Percentiles rank a stretch among this genome's conserved stretches.
Evolutionary conservation across 139 green algal genomes (phyloP).

Genomic region (Tetradesmus lagerheimii): DNA sequence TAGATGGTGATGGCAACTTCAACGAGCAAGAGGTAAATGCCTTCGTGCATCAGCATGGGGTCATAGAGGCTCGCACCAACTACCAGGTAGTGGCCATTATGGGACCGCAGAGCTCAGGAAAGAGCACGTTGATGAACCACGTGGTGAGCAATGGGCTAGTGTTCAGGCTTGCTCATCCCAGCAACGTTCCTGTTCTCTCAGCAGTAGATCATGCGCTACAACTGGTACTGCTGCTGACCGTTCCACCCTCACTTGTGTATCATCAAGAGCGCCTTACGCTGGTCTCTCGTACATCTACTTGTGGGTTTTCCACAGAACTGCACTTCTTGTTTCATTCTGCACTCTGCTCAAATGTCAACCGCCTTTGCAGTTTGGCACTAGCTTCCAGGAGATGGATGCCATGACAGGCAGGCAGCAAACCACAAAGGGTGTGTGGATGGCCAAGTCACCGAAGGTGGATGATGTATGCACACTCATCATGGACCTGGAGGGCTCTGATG

Average conservation of each 20-base stretch:
- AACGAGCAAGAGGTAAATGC: conserved; percentile 57
- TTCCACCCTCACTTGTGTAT: not conserved
- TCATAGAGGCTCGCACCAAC: conserved; percentile 56
- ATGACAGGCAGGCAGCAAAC: conserved; percentile 87
- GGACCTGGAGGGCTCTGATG: conserved; percentile 94
- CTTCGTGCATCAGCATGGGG: conserved; percentile 55
- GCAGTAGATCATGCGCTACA: not conserved
- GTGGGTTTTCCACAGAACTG: not conserved
- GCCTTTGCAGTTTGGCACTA: conserved; percentile 88
- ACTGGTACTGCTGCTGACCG: not conserved
- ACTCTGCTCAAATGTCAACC: not conserved
- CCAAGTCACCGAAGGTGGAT: conserved; percentile 73
- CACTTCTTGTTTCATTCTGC: not conserved
- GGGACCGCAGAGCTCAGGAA: conserved; percentile 95
- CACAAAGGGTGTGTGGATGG: conserved; percentile 93
- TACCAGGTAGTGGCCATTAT: conserved; percentile 98
- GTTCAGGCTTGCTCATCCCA: not conserved
- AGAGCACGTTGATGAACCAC: conserved; percentile 93
- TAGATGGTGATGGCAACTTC: conserved; percentile 73
- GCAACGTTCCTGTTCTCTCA: not conserved
- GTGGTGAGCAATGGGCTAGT: conserved; percentile 69
- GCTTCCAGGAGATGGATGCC: conserved; percentile 97
- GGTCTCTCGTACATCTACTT: too few species aligned
- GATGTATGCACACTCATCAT: conserved; percentile 88
- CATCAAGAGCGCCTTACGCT: not conserved